Percentiles rank a stretch among this genome's conserved stretches.
Conservation (phyloP, 2,329 filamentous ascomycete genomes). For the Fusarium goolgardi region DNA sequence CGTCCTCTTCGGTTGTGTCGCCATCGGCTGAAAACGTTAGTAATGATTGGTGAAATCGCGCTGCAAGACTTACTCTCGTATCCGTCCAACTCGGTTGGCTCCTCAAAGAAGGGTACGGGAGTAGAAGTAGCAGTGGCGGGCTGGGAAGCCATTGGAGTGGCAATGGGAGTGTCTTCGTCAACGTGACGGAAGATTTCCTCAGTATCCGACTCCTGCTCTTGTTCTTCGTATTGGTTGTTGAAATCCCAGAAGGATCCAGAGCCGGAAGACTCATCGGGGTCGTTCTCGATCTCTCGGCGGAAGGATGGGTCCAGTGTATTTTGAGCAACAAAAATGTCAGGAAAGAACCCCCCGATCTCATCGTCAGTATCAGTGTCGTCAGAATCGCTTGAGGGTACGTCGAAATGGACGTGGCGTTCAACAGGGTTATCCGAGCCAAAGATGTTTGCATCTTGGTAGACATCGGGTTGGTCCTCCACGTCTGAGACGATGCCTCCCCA, state of each 20-base stretch:
- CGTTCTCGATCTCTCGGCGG: conserved; percentile 77
- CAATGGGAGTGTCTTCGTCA: conserved; percentile 57
- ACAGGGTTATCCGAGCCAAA: conserved; percentile 56
- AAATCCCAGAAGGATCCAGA: conserved; percentile 74
- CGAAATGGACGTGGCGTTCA: conserved; percentile 79
- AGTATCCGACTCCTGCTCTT: conserved; percentile 55
- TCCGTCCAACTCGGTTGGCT: conserved; percentile 62
- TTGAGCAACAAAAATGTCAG: conserved; percentile 82
- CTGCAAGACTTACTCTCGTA: conserved; percentile 67
- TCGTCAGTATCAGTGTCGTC: conserved; percentile 73
- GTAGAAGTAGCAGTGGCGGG: conserved; percentile 39
- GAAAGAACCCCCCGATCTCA: conserved; percentile 74
- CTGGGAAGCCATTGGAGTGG: conserved; percentile 55
- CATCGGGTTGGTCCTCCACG: conserved; percentile 58
- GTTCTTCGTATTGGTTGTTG: conserved; percentile 59
- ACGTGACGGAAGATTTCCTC: conserved; percentile 54
- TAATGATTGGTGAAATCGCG: conserved; percentile 37
- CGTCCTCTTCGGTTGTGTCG: conserved; percentile 71
- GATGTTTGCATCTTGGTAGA: conserved; percentile 54
- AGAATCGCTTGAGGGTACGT: conserved; percentile 74
- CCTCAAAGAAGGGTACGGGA: conserved; percentile 50
- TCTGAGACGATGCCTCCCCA: conserved; percentile 69
- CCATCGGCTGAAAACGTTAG: conserved; percentile 66
- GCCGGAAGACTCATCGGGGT: conserved; percentile 68
- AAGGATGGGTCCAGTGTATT: conserved; percentile 77